Base-by-base conservation (phyloP, 176 grass and related monocot genomes). In the Ensete glaucum region DNA sequence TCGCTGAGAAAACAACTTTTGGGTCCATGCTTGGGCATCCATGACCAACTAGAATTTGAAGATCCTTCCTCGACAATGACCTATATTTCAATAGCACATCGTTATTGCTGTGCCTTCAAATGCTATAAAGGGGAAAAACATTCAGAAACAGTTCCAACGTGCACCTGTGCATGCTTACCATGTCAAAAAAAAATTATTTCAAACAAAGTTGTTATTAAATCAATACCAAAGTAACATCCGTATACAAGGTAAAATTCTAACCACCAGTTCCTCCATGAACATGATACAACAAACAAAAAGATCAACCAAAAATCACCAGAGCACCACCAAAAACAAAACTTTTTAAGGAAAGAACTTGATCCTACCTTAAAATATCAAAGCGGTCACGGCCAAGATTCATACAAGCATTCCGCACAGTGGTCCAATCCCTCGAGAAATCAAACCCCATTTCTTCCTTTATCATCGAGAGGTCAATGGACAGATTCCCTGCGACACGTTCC, bases 371-470 rank as follows among this genome's bases (percentile, higher is more conserved):
- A 73, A 97, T 93, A 77, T 97, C 94, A 9, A 97, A 97, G 1
- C 94, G 90, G 73, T 97, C 94, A 0, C 88, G 88, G 62, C 88
- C 87, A 23, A 97, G 89, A 83, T 97, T 97, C 94, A 90, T 88
- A 77, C 90, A 97, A 50, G 88, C 94, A 65, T 97, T 93, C 53
- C 85, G 81, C 52, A 97, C 85, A 24, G 90, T 92, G 55, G 70
- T 87, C 94, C 90, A 97, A 74, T 97, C 88, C 64, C 77, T 93
- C 1, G 85, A 93, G 81, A 97, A 90, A 79, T 97, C 90, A 48
- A 93, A 80, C 12, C 87, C 83, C 1, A n/a, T 27, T 49, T 97
- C 93, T 25, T 90, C 82, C 62, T 83, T 75, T 67, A 90, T 73
- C 69, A 76, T 88, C 0, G 85, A 79, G 50, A 93, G 77, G 22